Base-by-base conservation (phyloP, 345 rosid genomes). In the Salix purpurea region DNA sequence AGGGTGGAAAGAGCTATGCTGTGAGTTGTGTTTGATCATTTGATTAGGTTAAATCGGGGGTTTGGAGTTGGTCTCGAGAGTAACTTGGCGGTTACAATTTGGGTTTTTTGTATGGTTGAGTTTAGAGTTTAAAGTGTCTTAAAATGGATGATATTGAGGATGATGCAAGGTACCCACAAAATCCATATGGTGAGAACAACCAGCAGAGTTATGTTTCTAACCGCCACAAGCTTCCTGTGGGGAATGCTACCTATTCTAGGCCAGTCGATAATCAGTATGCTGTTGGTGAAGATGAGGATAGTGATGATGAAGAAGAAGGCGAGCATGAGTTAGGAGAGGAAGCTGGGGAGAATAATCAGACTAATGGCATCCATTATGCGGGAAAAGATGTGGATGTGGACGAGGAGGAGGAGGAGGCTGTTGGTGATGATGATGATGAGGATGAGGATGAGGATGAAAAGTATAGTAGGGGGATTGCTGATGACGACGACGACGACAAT, bases 121-220 rank as follows among this genome's bases (percentile, higher is more conserved):
- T 34, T 34, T 34, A 32, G 42, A 60, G 46, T 26, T 71, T 46
- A 32, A 26, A 34, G 50, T 61, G 44, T 61, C 48, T 42, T 28
- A 71, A 87, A 70, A 96, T 96, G 99, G 98, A 87, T 78, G 91
- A 89, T 64, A 84, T 82, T 32, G 94, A 91, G 81, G 96, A 91
- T 70, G 91, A 92, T 81, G 90, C 86, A 1, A 86, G 94, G 80
- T 93, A 88, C 78, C 88, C 92, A 2, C 85, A 85, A 69, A 90
- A 93, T 67, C 74, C 80, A 1, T 89, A 86, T 79, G 87, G 82
- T 50, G 74, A 77, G 23, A 81, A 73, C 85, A 84, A 82, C 72
- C 85, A 77, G 67, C 88, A 77, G 72, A 82, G 79, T 46, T 87
- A 82, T 70, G 85, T 83, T 70, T 83, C 81, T 0, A 85, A 77